Evolutionary conservation across 1,284 basidiomycete species (phyloP), one percentile per base, ranked within the genome.

Genomic region (Vanrija sp.): DNA sequence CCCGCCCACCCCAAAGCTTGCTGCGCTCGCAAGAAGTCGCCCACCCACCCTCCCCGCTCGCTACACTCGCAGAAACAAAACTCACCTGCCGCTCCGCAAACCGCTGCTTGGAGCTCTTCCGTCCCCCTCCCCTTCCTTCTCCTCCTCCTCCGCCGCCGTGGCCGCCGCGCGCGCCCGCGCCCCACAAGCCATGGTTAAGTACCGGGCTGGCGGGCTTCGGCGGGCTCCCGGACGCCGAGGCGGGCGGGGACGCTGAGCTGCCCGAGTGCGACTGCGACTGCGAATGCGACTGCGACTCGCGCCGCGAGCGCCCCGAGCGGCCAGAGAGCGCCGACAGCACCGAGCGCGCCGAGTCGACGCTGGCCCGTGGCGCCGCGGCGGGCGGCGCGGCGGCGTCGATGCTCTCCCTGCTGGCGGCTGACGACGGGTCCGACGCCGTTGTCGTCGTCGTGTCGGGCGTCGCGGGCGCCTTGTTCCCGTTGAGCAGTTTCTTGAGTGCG

Each of bases 81-180:
- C 82, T 64, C 63, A 88, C 89, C 83, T 89, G 86, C 51, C 91
- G 80, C 49, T 89, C 90, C 62, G 84, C 82, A 75, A 88, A 89
- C 44, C 89, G 83, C 61, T 79, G 78, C 65, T 80, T 79, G 72
- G 85, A 90, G 42, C 84, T 79, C 71, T 85, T 85, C 70, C 86
- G 83, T 74, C 64, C 61, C n/a, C 60, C 59, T 5, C 21, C 21
- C 21, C 21, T 5, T 3, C 21, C 21, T 23, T 2, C 25, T 29
- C 7, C 28, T 29, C 28, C 10, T 29, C 28, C 57, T 51, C 18
- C 50, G 28, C 9, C 38, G 28, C n/a, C n/a, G n/a, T n/a, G n/a
- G n/a, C 10, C 25, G 38, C 51, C 28, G 29, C 16, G 28, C 26
- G n/a, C 46, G 51, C 15, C 44, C 28, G 28, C 28, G 28, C 28